phyloP scores from a whole-genome alignment of 257 asterid genomes.

The Solanum pimpinellifolium region DNA sequence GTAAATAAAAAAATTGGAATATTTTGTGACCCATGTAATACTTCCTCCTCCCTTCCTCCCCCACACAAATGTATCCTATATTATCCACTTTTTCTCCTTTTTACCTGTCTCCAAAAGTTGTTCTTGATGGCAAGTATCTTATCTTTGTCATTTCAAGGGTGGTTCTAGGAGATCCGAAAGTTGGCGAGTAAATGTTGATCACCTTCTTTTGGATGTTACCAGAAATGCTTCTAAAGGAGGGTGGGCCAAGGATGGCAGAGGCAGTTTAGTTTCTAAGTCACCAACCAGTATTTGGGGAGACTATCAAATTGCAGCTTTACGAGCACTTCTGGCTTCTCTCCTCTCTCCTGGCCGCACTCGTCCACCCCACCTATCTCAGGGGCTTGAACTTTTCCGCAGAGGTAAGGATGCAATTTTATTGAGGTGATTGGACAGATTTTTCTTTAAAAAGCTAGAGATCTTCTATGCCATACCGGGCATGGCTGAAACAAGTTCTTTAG shows the following conservation, averaged over 20 bases:
- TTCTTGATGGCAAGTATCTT: background rate
- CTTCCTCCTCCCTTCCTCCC: background rate
- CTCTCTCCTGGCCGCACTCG: constrained; percentile 63
- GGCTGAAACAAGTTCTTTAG: background rate
- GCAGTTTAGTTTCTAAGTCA: constrained; percentile 19
- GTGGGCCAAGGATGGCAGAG: constrained; percentile 35
- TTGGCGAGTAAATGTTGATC: constrained; percentile 66
- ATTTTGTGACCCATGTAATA: background rate
- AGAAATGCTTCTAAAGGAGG: constrained; percentile 56
- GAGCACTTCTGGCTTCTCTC: constrained; percentile 84
- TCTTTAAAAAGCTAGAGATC: background rate
- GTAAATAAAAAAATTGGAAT: background rate
- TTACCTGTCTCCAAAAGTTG: background rate
- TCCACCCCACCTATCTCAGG: constrained; percentile 52
- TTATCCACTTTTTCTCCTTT: background rate
- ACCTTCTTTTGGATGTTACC: constrained; percentile 54
- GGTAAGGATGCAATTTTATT: constrained; percentile 24
- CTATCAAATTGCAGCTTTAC: constrained; percentile 70
- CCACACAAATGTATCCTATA: background rate
- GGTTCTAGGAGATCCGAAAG: constrained; percentile 59
- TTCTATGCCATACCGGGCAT: background rate
- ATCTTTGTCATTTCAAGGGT: constrained; percentile 29
- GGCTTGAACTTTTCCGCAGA: constrained; percentile 57
- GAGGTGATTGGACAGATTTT: background rate
- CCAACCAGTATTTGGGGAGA: constrained; percentile 26